Percentiles rank a stretch among this genome's conserved stretches.
Conservation (phyloP, 2,329 filamentous ascomycete genomes). For the Apiospora aurea region DNA sequence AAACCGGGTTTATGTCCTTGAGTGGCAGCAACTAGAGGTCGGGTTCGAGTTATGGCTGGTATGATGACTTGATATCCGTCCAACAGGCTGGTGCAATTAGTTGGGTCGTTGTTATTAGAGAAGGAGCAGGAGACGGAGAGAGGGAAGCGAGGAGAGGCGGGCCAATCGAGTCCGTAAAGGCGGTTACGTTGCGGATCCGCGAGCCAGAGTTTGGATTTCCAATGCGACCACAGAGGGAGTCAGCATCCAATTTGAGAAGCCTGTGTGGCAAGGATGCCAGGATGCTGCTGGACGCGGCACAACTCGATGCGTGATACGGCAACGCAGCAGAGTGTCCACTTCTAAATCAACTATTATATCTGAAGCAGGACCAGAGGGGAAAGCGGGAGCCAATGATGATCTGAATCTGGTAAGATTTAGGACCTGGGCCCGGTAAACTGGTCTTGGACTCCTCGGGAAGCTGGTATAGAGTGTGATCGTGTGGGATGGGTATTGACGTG, state of each 20-base stretch:
- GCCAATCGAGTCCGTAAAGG: slow-evolving; percentile 39
- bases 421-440: slow-evolving; percentile 31
- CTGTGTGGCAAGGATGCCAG: slow-evolving; percentile 34
- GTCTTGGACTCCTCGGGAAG: slow-evolving; percentile 22
- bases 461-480: slow-evolving; percentile 13
- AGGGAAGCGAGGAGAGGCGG: slow-evolving; percentile 34
- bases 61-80: slow-evolving; percentile 7
- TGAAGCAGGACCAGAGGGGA: slow-evolving; percentile 32
- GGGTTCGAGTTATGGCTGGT: slow-evolving; percentile 1
- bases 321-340: slow-evolving; percentile 36
- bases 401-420: slow-evolving; percentile 35
- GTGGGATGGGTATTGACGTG: slow-evolving; percentile 2
- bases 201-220: slow-evolving; percentile 33
- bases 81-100: slow-evolving; percentile 16
- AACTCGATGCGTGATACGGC: slow-evolving; percentile 35
- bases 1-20: slow-evolving; percentile 16
- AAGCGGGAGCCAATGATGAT: slow-evolving; percentile 31
- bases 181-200: slow-evolving; percentile 32
- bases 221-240: slow-evolving; percentile 34
- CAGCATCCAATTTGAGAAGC: slow-evolving; percentile 37
- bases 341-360: slow-evolving; percentile 33
- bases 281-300: slow-evolving; percentile 34
- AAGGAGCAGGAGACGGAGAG: slow-evolving; percentile 33
- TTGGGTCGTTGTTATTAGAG: slow-evolving; percentile 17
- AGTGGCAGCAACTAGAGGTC: background rate